Percentiles rank a stretch among this genome's conserved stretches.
These are phyloP conservation scores for Coemansia sp. DNA, from an alignment of 192 early-diverging fungal genomes.

Conservation along the genomic window DNA sequence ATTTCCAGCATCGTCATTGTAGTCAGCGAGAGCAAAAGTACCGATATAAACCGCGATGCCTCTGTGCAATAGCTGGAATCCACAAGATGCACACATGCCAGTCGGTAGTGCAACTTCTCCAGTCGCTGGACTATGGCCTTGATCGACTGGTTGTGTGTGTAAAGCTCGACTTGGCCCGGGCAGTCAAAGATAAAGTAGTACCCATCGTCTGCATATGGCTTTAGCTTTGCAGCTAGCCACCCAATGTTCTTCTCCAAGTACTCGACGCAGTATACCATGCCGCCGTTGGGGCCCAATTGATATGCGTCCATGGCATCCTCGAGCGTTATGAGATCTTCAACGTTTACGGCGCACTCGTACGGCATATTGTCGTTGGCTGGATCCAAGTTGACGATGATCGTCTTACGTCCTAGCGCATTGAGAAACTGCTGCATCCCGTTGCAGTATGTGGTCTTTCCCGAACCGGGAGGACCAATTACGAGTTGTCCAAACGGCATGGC, in stretches of 20 bases:
- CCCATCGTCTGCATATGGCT: slow-evolving; percentile 45
- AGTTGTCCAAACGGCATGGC: slow-evolving; percentile 66
- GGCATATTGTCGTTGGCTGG: slow-evolving; percentile 92
- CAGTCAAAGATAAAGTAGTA: slow-evolving; percentile 96
- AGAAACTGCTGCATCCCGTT: slow-evolving; percentile 87
- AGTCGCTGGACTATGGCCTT: slow-evolving; percentile 74
- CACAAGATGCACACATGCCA: slow-evolving; percentile 83
- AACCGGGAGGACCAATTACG: slow-evolving; percentile 93
- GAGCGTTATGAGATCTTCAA: slow-evolving; percentile 89
- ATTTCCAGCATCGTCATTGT: slow-evolving; percentile 94
- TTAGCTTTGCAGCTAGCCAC: slow-evolving; percentile 84
- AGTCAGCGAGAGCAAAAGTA: slow-evolving; percentile 84
- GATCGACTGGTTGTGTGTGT: slow-evolving; percentile 89
- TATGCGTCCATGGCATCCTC: slow-evolving; percentile 93
- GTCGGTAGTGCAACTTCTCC: slow-evolving; percentile 64
- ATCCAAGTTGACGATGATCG: slow-evolving; percentile 95
- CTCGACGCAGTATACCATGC: slow-evolving; percentile 96
- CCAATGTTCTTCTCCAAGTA: slow-evolving; percentile 89
- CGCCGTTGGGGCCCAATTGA: slow-evolving; percentile 93
- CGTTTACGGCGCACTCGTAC: slow-evolving; percentile 80
- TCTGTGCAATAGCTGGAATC: slow-evolving; percentile 94
- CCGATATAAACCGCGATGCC: slow-evolving; percentile 90
- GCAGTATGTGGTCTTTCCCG: slow-evolving; percentile 97
- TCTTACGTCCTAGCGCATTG: slow-evolving; percentile 73
- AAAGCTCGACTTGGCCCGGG: slow-evolving; percentile 97